Percentiles rank a stretch among this genome's conserved stretches.
Conservation (phyloP, 2,329 filamentous ascomycete genomes). For the Aspergillus sp. region DNA sequence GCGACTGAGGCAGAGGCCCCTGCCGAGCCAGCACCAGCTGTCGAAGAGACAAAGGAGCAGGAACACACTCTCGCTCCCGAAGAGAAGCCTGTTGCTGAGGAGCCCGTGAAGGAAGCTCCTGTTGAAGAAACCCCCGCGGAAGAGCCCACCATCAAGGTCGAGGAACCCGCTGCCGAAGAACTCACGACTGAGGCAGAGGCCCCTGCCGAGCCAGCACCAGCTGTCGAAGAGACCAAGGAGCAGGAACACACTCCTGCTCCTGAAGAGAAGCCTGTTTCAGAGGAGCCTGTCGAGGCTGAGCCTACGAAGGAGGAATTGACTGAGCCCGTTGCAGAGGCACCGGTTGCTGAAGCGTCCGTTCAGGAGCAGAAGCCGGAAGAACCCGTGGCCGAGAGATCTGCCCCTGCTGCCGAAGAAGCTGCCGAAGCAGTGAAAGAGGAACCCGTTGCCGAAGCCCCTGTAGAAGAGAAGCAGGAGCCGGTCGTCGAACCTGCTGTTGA, state of each 20-base stretch:
- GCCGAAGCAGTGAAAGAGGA: not conserved
- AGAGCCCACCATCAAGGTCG: not conserved
- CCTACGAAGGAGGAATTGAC: not conserved
- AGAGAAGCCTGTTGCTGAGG: not conserved
- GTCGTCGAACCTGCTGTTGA: not conserved
- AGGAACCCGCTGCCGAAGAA: conserved; percentile 1
- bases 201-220: not conserved
- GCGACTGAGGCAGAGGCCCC: not conserved
- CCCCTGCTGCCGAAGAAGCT: not conserved
- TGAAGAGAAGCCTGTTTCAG: not conserved
- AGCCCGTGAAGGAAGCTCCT: conserved; percentile 4
- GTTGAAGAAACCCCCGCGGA: conserved; percentile 2
- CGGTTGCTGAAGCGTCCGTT: not conserved
- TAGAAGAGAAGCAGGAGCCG: too few species aligned
- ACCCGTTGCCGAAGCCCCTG: too few species aligned
- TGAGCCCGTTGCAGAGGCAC: conserved; percentile 3
- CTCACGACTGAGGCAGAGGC: not conserved
- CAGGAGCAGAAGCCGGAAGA: conserved; percentile 2
- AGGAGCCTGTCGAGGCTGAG: conserved; percentile 4
- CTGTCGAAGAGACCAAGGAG: too few species aligned
- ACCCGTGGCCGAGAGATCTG: not conserved
- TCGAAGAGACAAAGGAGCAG: not conserved
- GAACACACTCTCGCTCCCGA: conserved; percentile 1
- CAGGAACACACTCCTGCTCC: not conserved
- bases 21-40: not conserved